Evolutionary conservation across 306 rosid species (phyloP).

Genomic region (Castanea crenata): DNA sequence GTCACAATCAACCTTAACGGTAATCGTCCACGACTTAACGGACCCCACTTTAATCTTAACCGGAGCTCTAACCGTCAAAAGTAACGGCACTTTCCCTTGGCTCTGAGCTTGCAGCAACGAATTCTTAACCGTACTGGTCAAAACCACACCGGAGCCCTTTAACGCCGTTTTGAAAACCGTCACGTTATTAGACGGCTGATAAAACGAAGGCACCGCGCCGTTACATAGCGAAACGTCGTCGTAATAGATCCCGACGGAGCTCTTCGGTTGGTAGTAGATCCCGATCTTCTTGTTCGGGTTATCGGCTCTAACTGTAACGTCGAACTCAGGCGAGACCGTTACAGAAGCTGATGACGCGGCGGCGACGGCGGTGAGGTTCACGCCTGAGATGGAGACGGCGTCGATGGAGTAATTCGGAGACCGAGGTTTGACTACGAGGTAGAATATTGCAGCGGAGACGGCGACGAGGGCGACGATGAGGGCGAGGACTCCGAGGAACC

Average conservation of each 20-base stretch:
- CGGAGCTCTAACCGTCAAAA: constrained; percentile 44
- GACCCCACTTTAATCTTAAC: constrained; percentile 58
- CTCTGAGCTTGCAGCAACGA: constrained; percentile 32
- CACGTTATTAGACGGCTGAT: constrained; percentile 62
- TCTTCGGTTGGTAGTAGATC: constrained; percentile 50
- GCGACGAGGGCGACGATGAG: constrained; percentile 36
- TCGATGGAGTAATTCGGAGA: constrained; percentile 54
- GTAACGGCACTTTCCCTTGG: constrained; percentile 46
- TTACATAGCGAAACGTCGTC: constrained; percentile 37
- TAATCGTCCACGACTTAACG: constrained; percentile 58
- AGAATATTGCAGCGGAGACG: constrained; percentile 45
- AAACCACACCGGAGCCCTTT: constrained; percentile 36
- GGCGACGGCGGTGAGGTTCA: constrained; percentile 38
- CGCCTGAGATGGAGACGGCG: constrained; percentile 35
- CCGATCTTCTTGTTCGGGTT: constrained; percentile 73
- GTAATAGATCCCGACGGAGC: constrained; percentile 45
- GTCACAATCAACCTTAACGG: constrained; percentile 53
- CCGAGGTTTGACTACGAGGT: constrained; percentile 57
- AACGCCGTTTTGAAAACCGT: constrained; percentile 51
- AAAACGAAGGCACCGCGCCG: constrained; percentile 60
- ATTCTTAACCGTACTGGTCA: constrained; percentile 22
- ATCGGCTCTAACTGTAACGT: constrained; percentile 41
- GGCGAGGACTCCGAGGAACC: constrained; percentile 32
- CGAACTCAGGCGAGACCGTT: constrained; percentile 48
- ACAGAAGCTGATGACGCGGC: constrained; percentile 4